phyloP scores from a whole-genome alignment of 164 flowering plant species.

The Piper longum region DNA sequence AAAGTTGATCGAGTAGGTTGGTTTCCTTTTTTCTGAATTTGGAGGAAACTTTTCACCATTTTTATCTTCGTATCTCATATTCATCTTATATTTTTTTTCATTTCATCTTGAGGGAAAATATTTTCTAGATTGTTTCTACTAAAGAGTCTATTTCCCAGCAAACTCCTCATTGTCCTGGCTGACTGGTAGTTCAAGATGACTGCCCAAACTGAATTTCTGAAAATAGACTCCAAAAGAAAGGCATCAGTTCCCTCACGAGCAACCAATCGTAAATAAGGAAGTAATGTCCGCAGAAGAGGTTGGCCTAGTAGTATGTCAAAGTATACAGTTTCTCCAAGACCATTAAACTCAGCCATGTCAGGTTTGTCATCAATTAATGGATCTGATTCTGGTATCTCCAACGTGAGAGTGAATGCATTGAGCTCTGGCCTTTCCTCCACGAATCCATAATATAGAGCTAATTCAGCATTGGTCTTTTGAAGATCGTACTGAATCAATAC shows the following conservation, averaged over 20 bases:
- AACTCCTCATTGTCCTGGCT: constrained; percentile 82
- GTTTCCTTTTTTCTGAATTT: no score
- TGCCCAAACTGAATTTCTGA: constrained; percentile 80
- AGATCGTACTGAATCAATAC: constrained; percentile 78
- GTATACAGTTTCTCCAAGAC: constrained; percentile 55
- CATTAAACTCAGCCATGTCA: constrained; percentile 82
- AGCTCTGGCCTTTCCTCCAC: constrained; percentile 50
- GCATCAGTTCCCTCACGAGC: constrained; percentile 91
- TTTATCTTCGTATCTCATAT: no score
- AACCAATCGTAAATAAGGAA: constrained; percentile 65
- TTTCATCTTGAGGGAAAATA: constrained; percentile 60
- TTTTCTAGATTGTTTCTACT: constrained; percentile 62
- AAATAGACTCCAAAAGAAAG: constrained; percentile 79
- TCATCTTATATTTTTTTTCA: constrained; percentile 78
- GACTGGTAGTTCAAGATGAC: constrained; percentile 66
- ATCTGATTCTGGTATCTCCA: constrained; percentile 69
- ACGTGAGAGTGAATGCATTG: constrained; percentile 52
- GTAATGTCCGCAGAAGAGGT: constrained; percentile 55
- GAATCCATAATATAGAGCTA: constrained; percentile 89
- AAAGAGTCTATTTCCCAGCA: constrained; percentile 62
- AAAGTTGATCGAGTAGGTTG: no score
- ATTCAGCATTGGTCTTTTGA: constrained; percentile 80
- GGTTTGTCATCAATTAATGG: constrained; percentile 75
- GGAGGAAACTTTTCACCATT: no score
- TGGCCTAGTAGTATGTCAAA: constrained; percentile 58